Base-by-base conservation (phyloP, 2,329 filamentous ascomycete species). In the Bipolaris gigantea region DNA sequence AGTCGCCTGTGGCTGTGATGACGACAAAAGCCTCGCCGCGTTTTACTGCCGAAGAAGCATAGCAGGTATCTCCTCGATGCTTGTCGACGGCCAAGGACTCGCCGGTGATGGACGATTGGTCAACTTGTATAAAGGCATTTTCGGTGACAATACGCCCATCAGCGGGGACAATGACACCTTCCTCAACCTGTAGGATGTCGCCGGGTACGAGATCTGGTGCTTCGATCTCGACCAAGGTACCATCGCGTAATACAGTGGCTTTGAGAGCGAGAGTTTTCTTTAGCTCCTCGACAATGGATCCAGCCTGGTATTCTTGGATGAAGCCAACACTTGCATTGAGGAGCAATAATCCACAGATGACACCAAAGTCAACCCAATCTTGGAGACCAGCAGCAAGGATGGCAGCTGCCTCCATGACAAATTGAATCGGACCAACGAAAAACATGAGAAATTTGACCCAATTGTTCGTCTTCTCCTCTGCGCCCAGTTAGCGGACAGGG, bases 301-400 rank as follows among this genome's bases (percentile, higher is more conserved):
- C 91, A 58, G 91, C 91, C 77, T 95, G 90, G 77, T 83, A 95
- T 78, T 96, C 91, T 75, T 96, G 91, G 56, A 92, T 80, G 77
- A 95, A 96, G 78, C 91, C 90, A 60, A 96, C 91, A 61, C 78
- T 79, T 38, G 91, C 91, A 79, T 96, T 96, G 61, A 96, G 88
- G 62, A 95, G 74, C 9, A 96, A 83, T 46, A 95, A 82, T 70
- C 80, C 90, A 75, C 88, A 91, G 65, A 96, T 96, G 71, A 96
- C 90, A 81, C 90, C 91, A 70, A 96, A 93, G 80, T 96, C 91
- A 61, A 96, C 89, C 91, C 91, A 96, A 69, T 94, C 89, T 76
- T 89, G 77, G 38, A 96, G 85, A 85, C 89, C 89, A 58, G 88
- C 89, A 72, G 91, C 90, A 55, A 95, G 83, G 70, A 92, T 81